Percentiles rank a stretch among this genome's conserved stretches.
These are phyloP conservation scores for Stramenopiles sp. DNA, from an alignment of 352 stramenopile species.

Conservation along the genomic window DNA sequence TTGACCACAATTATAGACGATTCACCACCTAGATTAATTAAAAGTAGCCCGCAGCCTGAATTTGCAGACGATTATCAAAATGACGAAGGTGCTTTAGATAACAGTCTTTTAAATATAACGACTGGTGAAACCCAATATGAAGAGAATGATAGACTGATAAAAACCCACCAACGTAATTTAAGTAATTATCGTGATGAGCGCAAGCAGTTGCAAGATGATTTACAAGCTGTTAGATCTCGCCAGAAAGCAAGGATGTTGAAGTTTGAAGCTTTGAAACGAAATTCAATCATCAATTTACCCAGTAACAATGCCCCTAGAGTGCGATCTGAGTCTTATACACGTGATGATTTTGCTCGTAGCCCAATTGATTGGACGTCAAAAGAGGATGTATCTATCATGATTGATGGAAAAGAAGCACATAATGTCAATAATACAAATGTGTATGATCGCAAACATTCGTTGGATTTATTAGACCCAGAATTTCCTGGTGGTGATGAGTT, in stretches of 20 bases:
- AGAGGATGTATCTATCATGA: background rate
- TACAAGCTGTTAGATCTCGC: background rate
- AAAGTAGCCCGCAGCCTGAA: background rate
- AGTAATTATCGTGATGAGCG: background rate
- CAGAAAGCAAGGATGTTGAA: background rate
- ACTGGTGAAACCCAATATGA: background rate
- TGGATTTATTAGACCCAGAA: background rate
- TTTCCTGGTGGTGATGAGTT: conserved; percentile 6
- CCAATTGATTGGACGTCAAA: background rate
- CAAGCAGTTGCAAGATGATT: background rate
- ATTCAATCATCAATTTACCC: background rate
- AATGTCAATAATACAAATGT: background rate
- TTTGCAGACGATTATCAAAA: background rate
- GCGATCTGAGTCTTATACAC: background rate
- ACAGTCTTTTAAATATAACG: background rate
- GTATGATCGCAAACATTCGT: background rate
- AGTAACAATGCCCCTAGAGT: background rate
- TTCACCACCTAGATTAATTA: background rate
- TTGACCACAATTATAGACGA: background rate
- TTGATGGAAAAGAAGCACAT: background rate
- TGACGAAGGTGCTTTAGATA: background rate
- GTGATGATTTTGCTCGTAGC: background rate
- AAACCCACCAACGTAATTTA: background rate
- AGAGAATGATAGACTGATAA: background rate
- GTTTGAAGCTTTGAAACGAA: background rate